Conservation (phyloP, 2,329 filamentous ascomycete genomes). For the Pseudogymnoascus sp. region DNA sequence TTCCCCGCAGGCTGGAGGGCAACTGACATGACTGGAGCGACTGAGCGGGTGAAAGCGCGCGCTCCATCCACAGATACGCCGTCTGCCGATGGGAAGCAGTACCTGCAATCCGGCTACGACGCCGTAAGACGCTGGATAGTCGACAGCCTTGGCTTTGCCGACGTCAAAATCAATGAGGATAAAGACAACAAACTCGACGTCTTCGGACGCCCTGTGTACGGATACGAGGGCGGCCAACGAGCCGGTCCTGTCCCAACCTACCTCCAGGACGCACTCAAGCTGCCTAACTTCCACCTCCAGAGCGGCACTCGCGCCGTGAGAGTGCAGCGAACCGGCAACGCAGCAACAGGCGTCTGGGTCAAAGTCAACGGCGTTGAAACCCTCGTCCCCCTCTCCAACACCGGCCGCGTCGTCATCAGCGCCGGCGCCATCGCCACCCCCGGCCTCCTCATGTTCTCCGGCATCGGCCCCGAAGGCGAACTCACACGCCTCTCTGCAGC, state of each 20-base stretch:
- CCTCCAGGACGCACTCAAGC: conserved; percentile 37
- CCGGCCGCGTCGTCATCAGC: conserved; percentile 36
- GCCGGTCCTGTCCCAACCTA: conserved; percentile 43
- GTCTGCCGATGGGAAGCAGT: conserved; percentile 37
- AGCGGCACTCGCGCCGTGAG: conserved; percentile 36
- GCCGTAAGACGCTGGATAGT: conserved; percentile 43
- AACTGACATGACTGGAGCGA: conserved; percentile 39
- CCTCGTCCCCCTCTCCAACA: conserved; percentile 15
- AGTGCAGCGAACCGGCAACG: conserved; percentile 33
- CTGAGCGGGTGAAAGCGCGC: conserved; percentile 34
- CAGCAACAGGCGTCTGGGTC: conserved; percentile 36
- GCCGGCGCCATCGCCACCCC: conserved; percentile 43
- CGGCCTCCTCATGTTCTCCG: conserved; percentile 43
- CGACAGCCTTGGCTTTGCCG: conserved; percentile 36
- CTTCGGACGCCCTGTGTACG: conserved; percentile 40
- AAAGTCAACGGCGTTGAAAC: conserved; percentile 25
- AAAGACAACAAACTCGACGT: conserved; percentile 39
- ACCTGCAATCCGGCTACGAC: conserved; percentile 40
- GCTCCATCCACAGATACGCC: conserved; percentile 38
- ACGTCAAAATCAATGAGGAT: conserved; percentile 39
- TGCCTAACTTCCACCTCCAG: conserved; percentile 37
- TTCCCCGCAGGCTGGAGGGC: conserved; percentile 44
- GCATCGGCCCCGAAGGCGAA: conserved; percentile 34
- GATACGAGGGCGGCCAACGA: conserved; percentile 41
- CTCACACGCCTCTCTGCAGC: conserved; percentile 27